phyloP scores from a whole-genome alignment of 257 asterid genomes.

The Prunella vulgaris region DNA sequence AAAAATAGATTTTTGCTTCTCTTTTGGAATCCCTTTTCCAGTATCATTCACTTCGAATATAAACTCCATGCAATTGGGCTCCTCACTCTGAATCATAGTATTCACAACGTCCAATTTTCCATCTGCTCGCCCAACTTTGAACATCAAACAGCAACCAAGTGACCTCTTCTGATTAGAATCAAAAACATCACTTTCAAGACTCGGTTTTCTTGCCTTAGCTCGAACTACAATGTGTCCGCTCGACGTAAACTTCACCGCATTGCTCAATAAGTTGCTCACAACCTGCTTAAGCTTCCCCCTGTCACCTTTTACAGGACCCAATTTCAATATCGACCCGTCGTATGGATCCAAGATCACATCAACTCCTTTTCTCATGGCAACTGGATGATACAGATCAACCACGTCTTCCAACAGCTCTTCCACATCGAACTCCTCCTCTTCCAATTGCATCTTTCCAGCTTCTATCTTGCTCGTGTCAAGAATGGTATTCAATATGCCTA shows the following conservation, averaged over 20 bases:
- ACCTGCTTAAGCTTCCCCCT: slow-evolving; percentile 60
- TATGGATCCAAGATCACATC: slow-evolving; percentile 65
- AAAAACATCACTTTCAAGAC: slow-evolving; percentile 30
- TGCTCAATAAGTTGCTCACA: slow-evolving; percentile 57
- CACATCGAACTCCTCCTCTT: slow-evolving; percentile 57
- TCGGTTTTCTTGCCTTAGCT: slow-evolving; percentile 55
- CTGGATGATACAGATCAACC: slow-evolving; percentile 53
- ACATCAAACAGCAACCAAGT: slow-evolving; percentile 27
- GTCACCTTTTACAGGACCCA: slow-evolving; percentile 53
- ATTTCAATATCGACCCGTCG: slow-evolving; percentile 48
- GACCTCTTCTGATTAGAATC: slow-evolving; percentile 23
- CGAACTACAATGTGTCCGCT: slow-evolving; percentile 64
- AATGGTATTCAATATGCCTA: slow-evolving; percentile 61
- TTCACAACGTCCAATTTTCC: slow-evolving; percentile 24
- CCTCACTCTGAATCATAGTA: slow-evolving; percentile 24
- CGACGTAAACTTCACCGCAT: slow-evolving; percentile 74
- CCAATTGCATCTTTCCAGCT: slow-evolving; percentile 58
- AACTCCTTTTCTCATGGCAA: slow-evolving; percentile 59
- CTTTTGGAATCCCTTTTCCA: slow-evolving; percentile 75
- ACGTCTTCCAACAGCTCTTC: slow-evolving; percentile 56
- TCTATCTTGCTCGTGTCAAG: slow-evolving; percentile 71
- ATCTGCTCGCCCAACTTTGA: slow-evolving; percentile 15
- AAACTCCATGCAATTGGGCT: slow-evolving; percentile 47
- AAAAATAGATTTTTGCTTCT: slow-evolving; percentile 52
- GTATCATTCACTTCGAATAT: slow-evolving; percentile 72